phyloP scores from a whole-genome alignment of 352 stramenopile species.

The Pythium coloratum region DNA sequence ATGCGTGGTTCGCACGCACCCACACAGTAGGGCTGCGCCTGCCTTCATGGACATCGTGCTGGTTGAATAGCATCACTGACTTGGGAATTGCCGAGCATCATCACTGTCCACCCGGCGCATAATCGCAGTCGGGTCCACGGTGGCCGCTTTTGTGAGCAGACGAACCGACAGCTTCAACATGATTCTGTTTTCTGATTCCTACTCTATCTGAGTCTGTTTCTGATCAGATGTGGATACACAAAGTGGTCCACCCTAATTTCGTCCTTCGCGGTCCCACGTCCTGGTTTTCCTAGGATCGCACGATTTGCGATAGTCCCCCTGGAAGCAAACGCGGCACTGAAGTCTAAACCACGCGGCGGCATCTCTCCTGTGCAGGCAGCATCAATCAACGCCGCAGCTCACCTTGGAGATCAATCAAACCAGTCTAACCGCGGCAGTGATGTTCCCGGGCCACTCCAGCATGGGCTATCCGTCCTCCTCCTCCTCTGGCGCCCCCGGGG shows the following conservation, averaged over 20 bases:
- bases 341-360: not conserved
- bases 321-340: slow-evolving; percentile 4
- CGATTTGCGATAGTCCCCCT: slow-evolving; percentile 15
- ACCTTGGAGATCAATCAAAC: too few relatives aligned
- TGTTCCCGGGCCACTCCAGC: slow-evolving; percentile 35
- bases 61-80: too few relatives aligned
- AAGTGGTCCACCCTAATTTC: slow-evolving; percentile 11
- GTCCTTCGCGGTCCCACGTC: not conserved
- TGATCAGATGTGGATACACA: too few relatives aligned
- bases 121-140: too few relatives aligned
- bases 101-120: too few relatives aligned
- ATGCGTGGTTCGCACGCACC: too few relatives aligned
- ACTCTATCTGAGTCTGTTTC: too few relatives aligned
- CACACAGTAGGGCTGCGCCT: too few relatives aligned
- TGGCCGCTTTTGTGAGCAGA: too few relatives aligned
- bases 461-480: slow-evolving; percentile 26
- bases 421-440: slow-evolving; percentile 4
- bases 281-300: not conserved
- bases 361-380: not conserved
- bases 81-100: too few relatives aligned
- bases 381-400: not conserved
- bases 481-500: slow-evolving; percentile 1
- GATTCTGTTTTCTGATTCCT: too few relatives aligned
- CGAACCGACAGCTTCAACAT: not conserved
- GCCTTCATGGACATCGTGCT: too few relatives aligned